Evolutionary conservation across 192 early-diverging fungal species (phyloP), one percentile per base, ranked within the genome.

Genomic region (Backusella mclennaniae): DNA sequence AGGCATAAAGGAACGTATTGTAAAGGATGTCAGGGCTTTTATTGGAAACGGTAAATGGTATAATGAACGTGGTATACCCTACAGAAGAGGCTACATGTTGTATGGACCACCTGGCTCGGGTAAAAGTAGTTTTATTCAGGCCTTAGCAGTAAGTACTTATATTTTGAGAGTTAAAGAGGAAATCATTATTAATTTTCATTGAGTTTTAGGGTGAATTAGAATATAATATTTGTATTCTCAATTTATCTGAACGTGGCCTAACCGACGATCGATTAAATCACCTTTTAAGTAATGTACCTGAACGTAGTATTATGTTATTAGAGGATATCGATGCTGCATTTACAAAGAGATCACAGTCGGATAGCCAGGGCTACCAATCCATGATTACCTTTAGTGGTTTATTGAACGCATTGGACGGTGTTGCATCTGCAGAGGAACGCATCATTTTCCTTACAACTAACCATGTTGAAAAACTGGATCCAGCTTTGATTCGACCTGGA

Each of bases 401-500:
- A 15, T 85, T 97, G 74, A 97, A 97, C 80, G 93, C 96, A 0
- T 76, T 97, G 69, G 96, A 97, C 69, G 96, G 96, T 19, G 92
- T 96, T 1, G 91, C 94, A 1, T 92, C 96, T 6, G 88, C 92
- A 49, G 96, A 95, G 82, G 95, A 94, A 66, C 88, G 94, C 15
- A 92, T 97, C 49, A 92, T 97, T 23, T 94, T 97, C 74, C 92
- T 97, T 92, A 97, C 96, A 7, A 97, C 96, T 8, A 97, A 97
- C 80, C 90, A 95, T 69, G 85, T 95, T 31, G 92, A 94, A 23
- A 81, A 83, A 2, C 83, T 97, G 38, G 94, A 96, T 73, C 92
- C 88, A 2, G 95, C 94, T 1, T 81, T 96, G 73, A 87, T 96
- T 72, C 85, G 95, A 19, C 95, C 95, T 7, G 95, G 95, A 29